Conservation (phyloP, 192 early-diverging fungal genomes). For the Coemansia sp. region DNA sequence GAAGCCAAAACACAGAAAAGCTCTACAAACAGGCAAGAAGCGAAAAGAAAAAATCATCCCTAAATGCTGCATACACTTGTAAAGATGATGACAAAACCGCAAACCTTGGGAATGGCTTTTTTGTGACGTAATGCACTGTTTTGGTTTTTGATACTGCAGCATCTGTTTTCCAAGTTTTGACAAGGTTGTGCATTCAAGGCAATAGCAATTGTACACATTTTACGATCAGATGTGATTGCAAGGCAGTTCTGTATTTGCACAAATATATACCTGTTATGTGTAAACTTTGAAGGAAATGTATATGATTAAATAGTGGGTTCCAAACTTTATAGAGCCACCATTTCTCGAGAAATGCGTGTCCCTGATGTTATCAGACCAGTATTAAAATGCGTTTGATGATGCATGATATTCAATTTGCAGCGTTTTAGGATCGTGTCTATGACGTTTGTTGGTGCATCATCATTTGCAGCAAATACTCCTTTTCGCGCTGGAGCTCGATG, state of each 20-base stretch:
- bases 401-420: neutral
- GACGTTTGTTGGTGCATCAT: neutral
- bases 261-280: neutral
- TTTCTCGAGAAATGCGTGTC: neutral
- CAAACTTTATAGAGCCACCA: neutral
- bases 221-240: neutral
- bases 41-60: neutral
- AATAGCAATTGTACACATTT: neutral
- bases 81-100: too few species aligned
- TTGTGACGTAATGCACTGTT: neutral
- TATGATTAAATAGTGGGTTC: neutral
- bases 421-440: neutral
- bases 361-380: too few species aligned
- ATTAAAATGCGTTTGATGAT: too few species aligned
- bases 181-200: neutral
- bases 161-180: neutral
- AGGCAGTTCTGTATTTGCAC: neutral
- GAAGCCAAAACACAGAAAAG: neutral
- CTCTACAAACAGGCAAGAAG: neutral
- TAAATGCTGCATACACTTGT: too few species aligned
- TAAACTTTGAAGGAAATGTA: neutral
- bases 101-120: neutral
- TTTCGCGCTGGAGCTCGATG: conserved; percentile 10
- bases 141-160: neutral
- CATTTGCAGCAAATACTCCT: conserved; percentile 1